phyloP scores from a whole-genome alignment of 1,284 basidiomycete species.

The Ceratobasidium sp. region DNA sequence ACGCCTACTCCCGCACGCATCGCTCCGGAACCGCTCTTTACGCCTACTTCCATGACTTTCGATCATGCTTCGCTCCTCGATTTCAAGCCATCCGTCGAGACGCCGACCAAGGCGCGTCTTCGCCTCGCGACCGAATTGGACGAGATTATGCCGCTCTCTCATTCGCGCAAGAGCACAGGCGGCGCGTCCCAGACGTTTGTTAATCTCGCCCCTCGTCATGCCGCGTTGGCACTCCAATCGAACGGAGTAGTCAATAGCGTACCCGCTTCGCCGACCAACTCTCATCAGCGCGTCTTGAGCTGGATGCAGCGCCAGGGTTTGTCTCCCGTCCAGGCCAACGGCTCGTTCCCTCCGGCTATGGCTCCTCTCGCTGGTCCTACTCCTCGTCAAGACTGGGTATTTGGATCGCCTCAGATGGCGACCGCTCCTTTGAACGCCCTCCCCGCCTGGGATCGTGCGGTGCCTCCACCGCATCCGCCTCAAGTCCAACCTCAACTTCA shows the following conservation, averaged over 20 bases:
- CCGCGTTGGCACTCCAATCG: neutral
- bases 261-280: constrained; percentile 10
- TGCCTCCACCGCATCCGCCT: neutral
- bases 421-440: neutral
- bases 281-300: constrained; percentile 41
- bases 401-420: constrained; percentile 3
- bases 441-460: constrained; percentile 14
- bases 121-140: constrained; percentile 1
- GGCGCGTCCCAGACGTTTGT: neutral
- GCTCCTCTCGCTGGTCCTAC: neutral
- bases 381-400: constrained; percentile 22
- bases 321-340: neutral
- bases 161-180: constrained; percentile 31
- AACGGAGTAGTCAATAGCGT: neutral
- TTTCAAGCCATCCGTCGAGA: neutral
- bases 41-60: neutral
- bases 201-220: constrained; percentile 28
- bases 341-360: neutral
- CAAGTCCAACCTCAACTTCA: neutral
- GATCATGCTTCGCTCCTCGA: neutral
- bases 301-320: constrained; percentile 38
- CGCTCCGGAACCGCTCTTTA: constrained; percentile 18
- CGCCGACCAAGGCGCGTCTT: constrained; percentile 37
- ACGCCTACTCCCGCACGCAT: constrained; percentile 30
- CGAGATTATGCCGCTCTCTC: neutral